Percentiles rank a stretch among this genome's conserved stretches.
Conservation (phyloP, 1,139 yeast species). For the Sugiyamaella neomexicana region DNA sequence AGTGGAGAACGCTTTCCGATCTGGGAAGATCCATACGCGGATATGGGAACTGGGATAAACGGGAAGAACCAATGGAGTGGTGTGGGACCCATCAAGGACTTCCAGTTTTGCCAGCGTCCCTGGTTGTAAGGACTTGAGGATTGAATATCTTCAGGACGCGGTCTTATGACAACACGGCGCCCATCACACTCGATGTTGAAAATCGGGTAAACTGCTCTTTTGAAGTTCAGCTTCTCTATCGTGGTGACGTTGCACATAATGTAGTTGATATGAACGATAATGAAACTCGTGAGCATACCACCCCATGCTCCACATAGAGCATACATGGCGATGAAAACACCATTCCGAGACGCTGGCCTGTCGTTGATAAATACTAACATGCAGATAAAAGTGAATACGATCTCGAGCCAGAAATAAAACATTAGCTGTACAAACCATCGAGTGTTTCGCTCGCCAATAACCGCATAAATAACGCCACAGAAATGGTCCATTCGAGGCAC, state of each 20-base stretch:
- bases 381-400: conserved; percentile 40
- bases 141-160: conserved; percentile 27
- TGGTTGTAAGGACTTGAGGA: conserved; percentile 36
- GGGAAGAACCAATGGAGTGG: conserved; percentile 43
- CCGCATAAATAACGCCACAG: conserved; percentile 90
- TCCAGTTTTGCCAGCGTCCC: conserved; percentile 39
- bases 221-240: conserved; percentile 38
- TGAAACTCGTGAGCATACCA: conserved; percentile 33
- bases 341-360: conserved; percentile 15
- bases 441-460: conserved; percentile 79
- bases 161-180: conserved; percentile 33
- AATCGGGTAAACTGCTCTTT: conserved; percentile 33
- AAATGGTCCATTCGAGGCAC: conserved; percentile 68
- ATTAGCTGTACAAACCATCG: conserved; percentile 75
- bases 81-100: conserved; percentile 39
- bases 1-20: conserved; percentile 24
- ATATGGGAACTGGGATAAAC: not conserved
- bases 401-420: conserved; percentile 50
- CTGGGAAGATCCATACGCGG: not conserved
- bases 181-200: conserved; percentile 33
- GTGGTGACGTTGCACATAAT: conserved; percentile 38
- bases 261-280: conserved; percentile 36
- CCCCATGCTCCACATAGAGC: conserved; percentile 34
- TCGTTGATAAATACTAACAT: conserved; percentile 35
- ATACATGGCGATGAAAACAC: conserved; percentile 34